Conservation (phyloP, 2,329 filamentous ascomycete species). For the Phymatotrichopsis omnivora region DNA sequence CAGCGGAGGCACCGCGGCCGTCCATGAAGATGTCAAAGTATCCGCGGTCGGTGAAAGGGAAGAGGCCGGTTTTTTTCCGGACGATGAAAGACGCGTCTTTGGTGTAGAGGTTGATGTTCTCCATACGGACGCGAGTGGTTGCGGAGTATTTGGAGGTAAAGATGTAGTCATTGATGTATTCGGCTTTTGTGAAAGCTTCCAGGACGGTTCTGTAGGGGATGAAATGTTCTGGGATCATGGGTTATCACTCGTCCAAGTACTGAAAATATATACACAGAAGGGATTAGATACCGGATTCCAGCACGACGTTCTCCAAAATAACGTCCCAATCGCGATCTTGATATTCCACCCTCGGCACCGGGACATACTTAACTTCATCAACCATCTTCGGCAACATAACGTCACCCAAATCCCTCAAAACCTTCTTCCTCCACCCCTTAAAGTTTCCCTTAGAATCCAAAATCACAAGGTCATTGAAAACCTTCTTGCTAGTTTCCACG, state of each 20-base stretch:
- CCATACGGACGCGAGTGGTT: slow-evolving; percentile 20
- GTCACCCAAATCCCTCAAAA: slow-evolving; percentile 24
- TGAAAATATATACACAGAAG: not conserved
- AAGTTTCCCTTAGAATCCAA: slow-evolving; percentile 15
- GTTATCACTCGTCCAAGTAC: not conserved
- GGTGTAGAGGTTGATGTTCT: slow-evolving; percentile 22
- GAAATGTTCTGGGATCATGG: slow-evolving; percentile 24
- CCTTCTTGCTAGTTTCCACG: slow-evolving; percentile 23
- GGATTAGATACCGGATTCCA: slow-evolving; percentile 23
- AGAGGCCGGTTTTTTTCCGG: slow-evolving; percentile 25
- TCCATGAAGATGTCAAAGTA: slow-evolving; percentile 24
- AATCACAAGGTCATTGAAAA: slow-evolving; percentile 25
- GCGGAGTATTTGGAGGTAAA: slow-evolving; percentile 18
- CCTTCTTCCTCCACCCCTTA: slow-evolving; percentile 19
- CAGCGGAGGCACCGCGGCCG: slow-evolving; percentile 23
- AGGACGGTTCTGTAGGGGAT: slow-evolving; percentile 23
- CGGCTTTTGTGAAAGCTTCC: slow-evolving; percentile 22
- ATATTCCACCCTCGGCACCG: slow-evolving; percentile 27
- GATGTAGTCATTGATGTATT: slow-evolving; percentile 23
- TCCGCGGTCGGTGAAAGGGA: slow-evolving; percentile 24
- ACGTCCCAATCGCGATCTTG: slow-evolving; percentile 26
- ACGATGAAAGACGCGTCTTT: slow-evolving; percentile 27
- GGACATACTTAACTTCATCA: slow-evolving; percentile 25
- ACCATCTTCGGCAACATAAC: slow-evolving; percentile 25
- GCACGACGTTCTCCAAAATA: slow-evolving; percentile 27